phyloP scores from a whole-genome alignment of 148 eudicot genomes.

The Cornus suecica region DNA sequence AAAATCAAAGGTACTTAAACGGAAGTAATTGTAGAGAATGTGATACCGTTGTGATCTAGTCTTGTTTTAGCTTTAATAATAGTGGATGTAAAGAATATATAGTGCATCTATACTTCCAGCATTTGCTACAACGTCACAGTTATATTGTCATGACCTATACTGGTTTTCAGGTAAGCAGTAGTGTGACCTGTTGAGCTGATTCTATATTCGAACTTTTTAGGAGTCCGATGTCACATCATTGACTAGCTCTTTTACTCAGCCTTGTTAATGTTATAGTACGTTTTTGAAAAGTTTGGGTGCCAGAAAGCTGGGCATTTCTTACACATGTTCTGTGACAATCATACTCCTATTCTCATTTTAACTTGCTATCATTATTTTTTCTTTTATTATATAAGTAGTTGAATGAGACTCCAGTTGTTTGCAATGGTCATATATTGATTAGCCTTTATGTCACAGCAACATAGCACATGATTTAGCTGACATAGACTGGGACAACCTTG shows the following conservation, averaged over 20 bases:
- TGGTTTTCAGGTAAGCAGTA: background rate
- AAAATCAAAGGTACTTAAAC: too few species aligned
- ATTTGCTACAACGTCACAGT: slow-evolving; percentile 6
- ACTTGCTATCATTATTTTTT: background rate
- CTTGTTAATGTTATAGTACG: background rate
- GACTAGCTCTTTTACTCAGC: background rate
- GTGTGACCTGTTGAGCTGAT: background rate
- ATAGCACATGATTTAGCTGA: slow-evolving; percentile 52
- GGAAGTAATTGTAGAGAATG: background rate
- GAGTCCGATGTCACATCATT: background rate
- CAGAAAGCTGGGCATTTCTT: background rate
- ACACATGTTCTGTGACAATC: background rate
- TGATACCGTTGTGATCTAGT: background rate
- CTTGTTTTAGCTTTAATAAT: too few species aligned
- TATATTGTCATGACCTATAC: background rate
- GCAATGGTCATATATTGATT: slow-evolving; percentile 1
- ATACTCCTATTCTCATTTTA: background rate
- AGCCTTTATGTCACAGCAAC: slow-evolving; percentile 25
- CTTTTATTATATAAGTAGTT: background rate
- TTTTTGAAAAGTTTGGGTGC: background rate
- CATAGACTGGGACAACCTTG: slow-evolving; percentile 94
- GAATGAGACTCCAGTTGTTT: background rate
- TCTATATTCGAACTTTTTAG: background rate
- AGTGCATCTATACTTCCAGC: background rate
- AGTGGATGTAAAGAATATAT: background rate